Evolutionary conservation across 2,329 filamentous ascomycete species (phyloP).

Genomic region (Fusarium pininemorale): DNA sequence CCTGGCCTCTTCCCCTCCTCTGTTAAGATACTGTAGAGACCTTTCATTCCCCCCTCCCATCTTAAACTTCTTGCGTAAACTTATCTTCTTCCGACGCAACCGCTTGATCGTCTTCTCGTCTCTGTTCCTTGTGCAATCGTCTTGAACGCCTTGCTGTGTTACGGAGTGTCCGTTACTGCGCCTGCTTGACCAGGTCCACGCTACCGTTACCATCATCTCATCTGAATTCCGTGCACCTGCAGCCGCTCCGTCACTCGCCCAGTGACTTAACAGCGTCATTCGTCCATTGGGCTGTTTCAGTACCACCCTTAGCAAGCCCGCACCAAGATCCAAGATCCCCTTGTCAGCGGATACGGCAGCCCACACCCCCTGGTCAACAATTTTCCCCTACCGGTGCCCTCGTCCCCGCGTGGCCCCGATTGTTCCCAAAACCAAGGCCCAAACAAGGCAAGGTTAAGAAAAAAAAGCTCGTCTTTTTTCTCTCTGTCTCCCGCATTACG

Average conservation of each 20-base stretch:
- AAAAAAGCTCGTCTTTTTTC: constrained; percentile 50
- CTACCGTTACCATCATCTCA: constrained; percentile 41
- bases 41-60: constrained; percentile 7
- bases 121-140: constrained; percentile 32
- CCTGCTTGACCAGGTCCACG: constrained; percentile 35
- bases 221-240: constrained; percentile 42
- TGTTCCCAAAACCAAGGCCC: constrained; percentile 45
- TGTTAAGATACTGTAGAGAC: constrained; percentile 23
- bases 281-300: constrained; percentile 45
- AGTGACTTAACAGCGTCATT: constrained; percentile 41
- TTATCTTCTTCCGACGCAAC: constrained; percentile 15
- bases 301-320: constrained; percentile 42
- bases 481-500: constrained; percentile 44
- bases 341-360: constrained; percentile 44
- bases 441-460: constrained; percentile 47
- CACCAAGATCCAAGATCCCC: constrained; percentile 45
- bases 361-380: constrained; percentile 45
- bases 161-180: constrained; percentile 41
- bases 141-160: constrained; percentile 33
- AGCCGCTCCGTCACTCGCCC: constrained; percentile 41
- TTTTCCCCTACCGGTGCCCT: constrained; percentile 48
- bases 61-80: constrained; percentile 15
- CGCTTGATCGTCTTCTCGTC: constrained; percentile 9
- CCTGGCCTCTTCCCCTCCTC: constrained; percentile 20
- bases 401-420: constrained; percentile 45